Evolutionary conservation across 2,329 filamentous ascomycete species (phyloP), one percentile per base, ranked within the genome.

Genomic region (Parastagonospora avenae): DNA sequence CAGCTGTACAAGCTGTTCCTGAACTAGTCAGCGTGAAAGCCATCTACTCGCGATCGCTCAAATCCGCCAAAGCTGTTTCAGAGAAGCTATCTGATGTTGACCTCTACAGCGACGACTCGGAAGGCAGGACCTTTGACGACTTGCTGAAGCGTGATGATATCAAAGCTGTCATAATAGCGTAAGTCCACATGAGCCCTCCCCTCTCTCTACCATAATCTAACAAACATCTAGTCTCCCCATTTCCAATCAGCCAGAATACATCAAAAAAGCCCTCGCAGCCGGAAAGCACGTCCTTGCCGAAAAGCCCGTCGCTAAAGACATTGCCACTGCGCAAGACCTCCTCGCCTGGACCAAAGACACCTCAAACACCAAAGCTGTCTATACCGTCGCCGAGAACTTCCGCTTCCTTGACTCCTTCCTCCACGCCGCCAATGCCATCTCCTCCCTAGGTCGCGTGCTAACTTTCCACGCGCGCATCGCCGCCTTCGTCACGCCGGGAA

Each of bases 211-310:
- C 11, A 16, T 1, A 39, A 8, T 30, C 47, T 56, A 32, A 58
- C 42, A 10, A n/a, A 5, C 16, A 12, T 7, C 5, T 24, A 80
- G 79, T 2, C 76, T 90, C 32, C 86, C 87, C 30, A 90, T 90
- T 64, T 66, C 78, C 41, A 74, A 74, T 32, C 86, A 89, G 67
- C 83, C 85, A 2, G 72, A 72, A 10, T 81, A 82, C 60, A 82
- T 89, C 62, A 77, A 82, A 54, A 78, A 80, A 54, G 84, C 83
- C 0, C 74, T 89, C 14, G 66, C 73, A n/a, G 85, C 85, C 1
- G 85, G 85, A 24, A 90, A 90, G 71, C 85, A 89, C 64, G 86
- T 90, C 7, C 76, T 90, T 2, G 83, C 83, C 12, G 87, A 90
- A 74, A 90, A 90, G 74, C 87, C 87, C 30, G 78, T 89, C 35